These are phyloP conservation scores for Tetrapyrgos nigripes DNA, from an alignment of 1,284 basidiomycete species.

Conservation along the genomic window DNA sequence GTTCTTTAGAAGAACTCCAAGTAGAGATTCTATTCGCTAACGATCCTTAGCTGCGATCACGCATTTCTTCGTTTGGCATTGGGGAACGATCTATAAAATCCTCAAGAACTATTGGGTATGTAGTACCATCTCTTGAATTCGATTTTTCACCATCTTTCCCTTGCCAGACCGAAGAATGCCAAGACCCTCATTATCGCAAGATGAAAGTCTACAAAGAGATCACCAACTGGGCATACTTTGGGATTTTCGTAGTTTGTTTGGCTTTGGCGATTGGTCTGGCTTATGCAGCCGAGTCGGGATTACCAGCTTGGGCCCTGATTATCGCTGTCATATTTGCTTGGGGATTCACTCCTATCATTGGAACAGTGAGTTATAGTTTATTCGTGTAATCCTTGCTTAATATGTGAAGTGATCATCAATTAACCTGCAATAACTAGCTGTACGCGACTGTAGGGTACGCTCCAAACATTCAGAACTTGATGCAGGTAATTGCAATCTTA, in stretches of 20 bases:
- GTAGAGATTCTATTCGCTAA: background rate
- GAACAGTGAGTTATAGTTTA: conserved; percentile 33
- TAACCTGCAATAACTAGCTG: too few relatives aligned
- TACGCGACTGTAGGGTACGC: conserved; percentile 28
- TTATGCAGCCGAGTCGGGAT: conserved; percentile 50
- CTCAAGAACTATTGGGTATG: conserved; percentile 26
- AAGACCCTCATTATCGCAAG: conserved; percentile 44
- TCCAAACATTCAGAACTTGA: conserved; percentile 25
- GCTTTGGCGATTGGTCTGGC: conserved; percentile 43
- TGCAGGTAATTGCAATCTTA: conserved; percentile 14
- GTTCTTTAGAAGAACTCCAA: background rate
- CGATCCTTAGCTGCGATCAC: conserved; percentile 34
- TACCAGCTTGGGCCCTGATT: conserved; percentile 54
- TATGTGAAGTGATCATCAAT: background rate
- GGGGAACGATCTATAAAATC: conserved; percentile 36
- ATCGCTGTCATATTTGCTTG: conserved; percentile 45
- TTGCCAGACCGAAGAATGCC: conserved; percentile 29
- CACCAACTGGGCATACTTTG: conserved; percentile 54
- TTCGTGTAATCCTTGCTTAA: background rate
- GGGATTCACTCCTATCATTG: conserved; percentile 50
- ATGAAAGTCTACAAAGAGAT: conserved; percentile 54
- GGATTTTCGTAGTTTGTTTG: conserved; percentile 39
- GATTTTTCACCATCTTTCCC: background rate
- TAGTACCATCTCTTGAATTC: background rate
- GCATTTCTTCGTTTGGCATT: conserved; percentile 48